Conservation (phyloP, 2,329 filamentous ascomycete species). For the Xylaria sp. region DNA sequence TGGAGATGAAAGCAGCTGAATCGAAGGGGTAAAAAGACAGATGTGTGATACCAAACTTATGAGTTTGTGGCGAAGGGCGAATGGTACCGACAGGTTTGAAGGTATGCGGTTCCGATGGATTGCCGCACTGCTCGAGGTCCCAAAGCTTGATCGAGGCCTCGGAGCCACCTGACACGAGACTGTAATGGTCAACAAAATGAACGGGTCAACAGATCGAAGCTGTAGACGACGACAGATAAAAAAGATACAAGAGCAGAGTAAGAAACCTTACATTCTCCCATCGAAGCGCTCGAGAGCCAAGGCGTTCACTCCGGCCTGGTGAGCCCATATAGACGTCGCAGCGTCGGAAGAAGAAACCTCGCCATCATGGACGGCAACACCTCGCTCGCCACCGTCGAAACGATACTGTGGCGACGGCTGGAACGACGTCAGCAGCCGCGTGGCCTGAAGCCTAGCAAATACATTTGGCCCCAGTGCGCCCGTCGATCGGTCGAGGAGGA, state of each 20-base stretch:
- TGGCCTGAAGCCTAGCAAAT: slow-evolving; percentile 73
- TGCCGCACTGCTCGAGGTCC: slow-evolving; percentile 76
- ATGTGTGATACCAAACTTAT: slow-evolving; percentile 79
- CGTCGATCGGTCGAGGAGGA: slow-evolving; percentile 79
- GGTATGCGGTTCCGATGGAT: slow-evolving; percentile 58
- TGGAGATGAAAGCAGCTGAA: slow-evolving; percentile 77
- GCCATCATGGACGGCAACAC: slow-evolving; percentile 46
- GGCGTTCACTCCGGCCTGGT: slow-evolving; percentile 81
- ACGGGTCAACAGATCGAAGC: not conserved
- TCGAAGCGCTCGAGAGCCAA: slow-evolving; percentile 86
- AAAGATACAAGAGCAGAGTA: not conserved
- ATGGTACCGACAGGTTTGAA: slow-evolving; percentile 67
- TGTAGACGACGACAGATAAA: not conserved
- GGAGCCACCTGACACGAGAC: slow-evolving; percentile 85
- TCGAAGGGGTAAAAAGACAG: slow-evolving; percentile 84
- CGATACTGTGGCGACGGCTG: slow-evolving; percentile 73
- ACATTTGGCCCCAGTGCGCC: slow-evolving; percentile 72
- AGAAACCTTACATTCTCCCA: slow-evolving; percentile 70
- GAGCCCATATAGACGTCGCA: slow-evolving; percentile 67
- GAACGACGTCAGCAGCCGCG: slow-evolving; percentile 75
- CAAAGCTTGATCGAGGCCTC: slow-evolving; percentile 87
- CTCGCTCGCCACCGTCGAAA: slow-evolving; percentile 72
- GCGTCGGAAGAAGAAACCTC: slow-evolving; percentile 47
- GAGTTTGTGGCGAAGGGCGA: slow-evolving; percentile 58
- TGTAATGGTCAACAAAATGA: slow-evolving; percentile 46